Evolutionary conservation across 768 basidiomycete species (phyloP).

Genomic region (Xerocomellus intermedius): DNA sequence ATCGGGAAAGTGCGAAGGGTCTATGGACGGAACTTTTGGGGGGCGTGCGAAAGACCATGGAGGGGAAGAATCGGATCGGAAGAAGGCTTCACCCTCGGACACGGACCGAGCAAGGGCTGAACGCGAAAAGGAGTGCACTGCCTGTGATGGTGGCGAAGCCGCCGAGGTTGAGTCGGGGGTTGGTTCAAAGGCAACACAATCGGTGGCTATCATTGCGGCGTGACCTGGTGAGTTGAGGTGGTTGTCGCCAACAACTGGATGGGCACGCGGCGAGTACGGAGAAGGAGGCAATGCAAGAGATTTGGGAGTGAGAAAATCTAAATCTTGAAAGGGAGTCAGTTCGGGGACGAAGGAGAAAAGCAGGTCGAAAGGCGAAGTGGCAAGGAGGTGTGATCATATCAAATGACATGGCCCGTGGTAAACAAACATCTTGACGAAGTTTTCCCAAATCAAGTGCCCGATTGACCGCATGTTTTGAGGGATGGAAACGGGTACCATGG

Average conservation of each 20-base stretch:
- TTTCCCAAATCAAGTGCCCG: constrained; percentile 6
- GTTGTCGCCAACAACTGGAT: constrained; percentile 30
- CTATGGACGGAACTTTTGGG: constrained; percentile 47
- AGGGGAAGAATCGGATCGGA: constrained; percentile 36
- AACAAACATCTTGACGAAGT: constrained; percentile 18
- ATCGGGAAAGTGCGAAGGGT: constrained; percentile 70
- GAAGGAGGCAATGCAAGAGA: constrained; percentile 31
- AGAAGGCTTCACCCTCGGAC: constrained; percentile 41
- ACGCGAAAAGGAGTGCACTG: constrained; percentile 28
- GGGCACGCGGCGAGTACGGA: constrained; percentile 33
- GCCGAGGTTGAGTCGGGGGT: constrained; percentile 18
- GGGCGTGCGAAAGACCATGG: constrained; percentile 41
- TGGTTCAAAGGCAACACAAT: constrained; percentile 10
- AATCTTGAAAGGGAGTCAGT: constrained; percentile 22
- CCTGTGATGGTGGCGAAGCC: constrained; percentile 25
- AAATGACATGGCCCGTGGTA: constrained; percentile 22
- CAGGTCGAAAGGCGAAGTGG: constrained; percentile 6
- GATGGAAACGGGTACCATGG: constrained; percentile 16
- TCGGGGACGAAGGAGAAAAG: constrained; percentile 15
- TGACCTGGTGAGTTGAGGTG: constrained; percentile 27
- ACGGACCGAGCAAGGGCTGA: constrained; percentile 38
- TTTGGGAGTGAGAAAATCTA: constrained; percentile 30
- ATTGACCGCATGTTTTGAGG: constrained; percentile 8
- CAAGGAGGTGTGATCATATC: constrained; percentile 13
- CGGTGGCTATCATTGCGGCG: constrained; percentile 19